Evolutionary conservation across 129 eudicot species (phyloP).

Genomic region (Dittrichia graveolens): DNA sequence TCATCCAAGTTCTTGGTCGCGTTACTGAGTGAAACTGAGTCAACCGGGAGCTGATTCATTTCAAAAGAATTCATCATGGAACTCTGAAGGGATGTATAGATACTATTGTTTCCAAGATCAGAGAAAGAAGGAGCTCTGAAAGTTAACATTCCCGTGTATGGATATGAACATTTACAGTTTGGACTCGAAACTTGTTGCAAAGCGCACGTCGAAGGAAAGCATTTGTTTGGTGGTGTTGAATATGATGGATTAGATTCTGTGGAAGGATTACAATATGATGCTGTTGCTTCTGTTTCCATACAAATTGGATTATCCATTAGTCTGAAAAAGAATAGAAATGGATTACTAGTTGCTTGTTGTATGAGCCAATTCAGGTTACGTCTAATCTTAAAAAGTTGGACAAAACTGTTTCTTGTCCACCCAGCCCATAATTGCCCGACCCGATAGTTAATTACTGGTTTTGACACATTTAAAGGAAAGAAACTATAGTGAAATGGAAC

Average conservation of each 20-base stretch:
- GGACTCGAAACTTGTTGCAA: conserved; percentile 54
- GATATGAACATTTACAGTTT: conserved; percentile 70
- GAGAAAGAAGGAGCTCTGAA: conserved; percentile 85
- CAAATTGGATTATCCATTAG: conserved; percentile 63
- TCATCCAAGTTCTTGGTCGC: conserved; percentile 47
- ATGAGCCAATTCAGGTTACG: neutral
- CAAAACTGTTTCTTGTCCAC: neutral
- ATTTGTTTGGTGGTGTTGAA: conserved; percentile 50
- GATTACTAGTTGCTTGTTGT: neutral
- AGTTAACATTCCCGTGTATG: conserved; percentile 61
- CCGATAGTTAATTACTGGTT: too few species aligned
- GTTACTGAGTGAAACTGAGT: conserved; percentile 55
- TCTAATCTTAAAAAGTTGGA: neutral
- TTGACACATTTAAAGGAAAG: neutral
- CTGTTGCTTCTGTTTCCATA: conserved; percentile 30
- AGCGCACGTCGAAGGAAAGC: conserved; percentile 49
- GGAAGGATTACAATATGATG: conserved; percentile 42
- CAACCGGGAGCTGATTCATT: conserved; percentile 57
- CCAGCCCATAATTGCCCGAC: too few species aligned
- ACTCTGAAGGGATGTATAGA: conserved; percentile 44
- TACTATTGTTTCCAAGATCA: conserved; percentile 48
- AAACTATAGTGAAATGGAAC: conserved; percentile 6
- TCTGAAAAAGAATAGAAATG: conserved; percentile 39
- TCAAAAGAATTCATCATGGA: conserved; percentile 41
- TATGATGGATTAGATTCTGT: conserved; percentile 44